phyloP scores from a whole-genome alignment of 148 eudicot species.

The Chenopodium berlandieri region DNA sequence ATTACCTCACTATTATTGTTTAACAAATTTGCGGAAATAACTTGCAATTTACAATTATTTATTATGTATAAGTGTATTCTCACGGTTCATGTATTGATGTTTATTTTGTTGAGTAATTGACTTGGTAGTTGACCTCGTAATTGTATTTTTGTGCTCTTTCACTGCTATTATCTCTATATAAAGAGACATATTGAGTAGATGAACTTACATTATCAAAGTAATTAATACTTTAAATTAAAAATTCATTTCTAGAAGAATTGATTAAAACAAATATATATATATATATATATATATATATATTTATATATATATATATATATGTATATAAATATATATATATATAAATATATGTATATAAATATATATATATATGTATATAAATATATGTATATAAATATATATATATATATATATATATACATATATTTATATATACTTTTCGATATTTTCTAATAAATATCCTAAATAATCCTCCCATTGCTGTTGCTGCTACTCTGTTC shows the following conservation, averaged over 20 bases:
- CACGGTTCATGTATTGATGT: background rate
- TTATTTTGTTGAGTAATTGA: background rate
- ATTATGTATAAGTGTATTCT: too few species aligned
- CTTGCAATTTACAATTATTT: background rate
- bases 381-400: too few species aligned
- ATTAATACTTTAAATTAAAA: background rate
- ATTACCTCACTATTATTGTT: too few species aligned
- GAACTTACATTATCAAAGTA: background rate
- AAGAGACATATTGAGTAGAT: background rate
- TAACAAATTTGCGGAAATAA: too few species aligned
- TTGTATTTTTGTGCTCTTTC: conserved; percentile 9
- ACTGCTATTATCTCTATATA: conserved; percentile 13
- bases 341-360: too few species aligned
- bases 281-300: too few species aligned
- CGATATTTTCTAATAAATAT: background rate
- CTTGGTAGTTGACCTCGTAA: background rate
- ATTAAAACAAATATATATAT: too few species aligned
- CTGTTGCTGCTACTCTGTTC: background rate
- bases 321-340: too few species aligned
- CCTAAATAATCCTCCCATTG: background rate
- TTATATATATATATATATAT: too few species aligned
- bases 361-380: too few species aligned
- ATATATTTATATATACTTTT: too few species aligned
- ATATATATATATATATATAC: too few species aligned
- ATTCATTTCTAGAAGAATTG: background rate